A percentile compares a stretch with the other conserved stretches of the same genome.
Evolutionary conservation across 2,329 filamentous ascomycete species (phyloP).

Genomic region (Cladosporium sp.): DNA sequence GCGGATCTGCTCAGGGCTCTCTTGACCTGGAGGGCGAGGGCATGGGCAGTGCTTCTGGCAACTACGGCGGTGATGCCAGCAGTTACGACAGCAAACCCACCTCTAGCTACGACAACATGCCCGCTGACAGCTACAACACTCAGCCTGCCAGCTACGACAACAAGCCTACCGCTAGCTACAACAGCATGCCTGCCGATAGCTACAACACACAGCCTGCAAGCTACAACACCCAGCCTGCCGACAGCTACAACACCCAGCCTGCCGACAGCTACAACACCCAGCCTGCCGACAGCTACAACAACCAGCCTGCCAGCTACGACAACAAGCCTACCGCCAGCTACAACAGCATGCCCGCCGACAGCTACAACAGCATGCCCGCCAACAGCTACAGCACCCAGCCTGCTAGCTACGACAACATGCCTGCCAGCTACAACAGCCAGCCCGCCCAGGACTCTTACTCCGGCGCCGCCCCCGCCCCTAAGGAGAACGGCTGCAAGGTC

Average conservation of each 20-base stretch:
- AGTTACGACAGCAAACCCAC: not conserved
- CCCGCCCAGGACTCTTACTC: not conserved
- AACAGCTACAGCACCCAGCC: not conserved
- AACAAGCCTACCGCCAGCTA: not conserved
- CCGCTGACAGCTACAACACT: not conserved
- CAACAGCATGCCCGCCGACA: not conserved
- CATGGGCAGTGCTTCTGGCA: not conserved
- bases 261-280: not conserved
- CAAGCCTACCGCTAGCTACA: not conserved
- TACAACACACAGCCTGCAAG: not conserved
- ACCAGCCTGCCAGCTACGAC: not conserved
- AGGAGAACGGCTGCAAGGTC: not conserved
- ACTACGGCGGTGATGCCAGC: not conserved
- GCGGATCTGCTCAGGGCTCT: not conserved
- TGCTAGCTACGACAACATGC: not conserved
- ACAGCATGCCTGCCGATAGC: not conserved
- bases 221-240: not conserved
- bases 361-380: not conserved
- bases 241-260: not conserved
- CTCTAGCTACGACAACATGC: not conserved
- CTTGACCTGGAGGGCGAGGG: too few species aligned
- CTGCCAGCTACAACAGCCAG: slow-evolving; percentile 2
- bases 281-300: not conserved
- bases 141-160: not conserved
- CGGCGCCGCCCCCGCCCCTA: not conserved